A percentile compares a stretch with the other conserved stretches of the same genome.
Conservation (phyloP, 2,329 filamentous ascomycete genomes). For the Apiospora hydei region DNA sequence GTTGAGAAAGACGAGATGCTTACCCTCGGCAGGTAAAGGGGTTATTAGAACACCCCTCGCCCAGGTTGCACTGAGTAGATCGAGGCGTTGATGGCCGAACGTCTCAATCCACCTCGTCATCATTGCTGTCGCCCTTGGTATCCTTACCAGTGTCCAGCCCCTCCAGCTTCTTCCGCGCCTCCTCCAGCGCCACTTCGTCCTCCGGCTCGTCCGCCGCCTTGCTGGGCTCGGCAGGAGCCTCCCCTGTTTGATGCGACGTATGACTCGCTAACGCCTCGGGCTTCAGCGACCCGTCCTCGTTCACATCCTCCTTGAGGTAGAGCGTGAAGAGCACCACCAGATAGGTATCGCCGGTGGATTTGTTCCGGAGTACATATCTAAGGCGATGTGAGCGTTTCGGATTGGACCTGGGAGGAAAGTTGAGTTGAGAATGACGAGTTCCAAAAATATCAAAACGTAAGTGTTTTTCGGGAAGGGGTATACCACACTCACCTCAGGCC, state of each 20-base stretch:
- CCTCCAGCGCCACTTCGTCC: conserved; percentile 40
- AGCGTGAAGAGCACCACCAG: conserved; percentile 84
- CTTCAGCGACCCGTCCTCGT: conserved; percentile 65
- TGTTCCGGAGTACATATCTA: conserved; percentile 92
- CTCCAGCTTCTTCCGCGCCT: conserved; percentile 47
- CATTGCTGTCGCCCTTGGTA: conserved; percentile 40
- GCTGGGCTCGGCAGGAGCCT: conserved; percentile 27
- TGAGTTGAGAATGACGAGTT: conserved; percentile 36
- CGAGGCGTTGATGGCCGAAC: background rate
- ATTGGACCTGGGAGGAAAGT: conserved; percentile 36
- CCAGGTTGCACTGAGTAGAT: too few relatives aligned
- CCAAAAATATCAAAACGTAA: conserved; percentile 23
- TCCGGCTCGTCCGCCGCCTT: conserved; percentile 37
- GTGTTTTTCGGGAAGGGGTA: background rate
- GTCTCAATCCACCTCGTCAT: conserved; percentile 54
- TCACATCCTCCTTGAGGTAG: conserved; percentile 71
- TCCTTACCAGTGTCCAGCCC: conserved; percentile 31
- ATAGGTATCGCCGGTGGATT: conserved; percentile 74
- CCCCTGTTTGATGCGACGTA: conserved; percentile 39
- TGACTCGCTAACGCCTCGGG: conserved; percentile 42
- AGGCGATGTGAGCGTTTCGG: conserved; percentile 78
- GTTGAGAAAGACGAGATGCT: background rate
- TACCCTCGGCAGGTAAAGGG: background rate
- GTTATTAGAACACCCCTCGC: too few relatives aligned
- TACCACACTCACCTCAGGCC: conserved; percentile 67